A percentile compares a stretch with the other conserved stretches of the same genome.
Evolutionary conservation across 106 monocot species (phyloP).

Genomic region (Dactylorhiza incarnata): DNA sequence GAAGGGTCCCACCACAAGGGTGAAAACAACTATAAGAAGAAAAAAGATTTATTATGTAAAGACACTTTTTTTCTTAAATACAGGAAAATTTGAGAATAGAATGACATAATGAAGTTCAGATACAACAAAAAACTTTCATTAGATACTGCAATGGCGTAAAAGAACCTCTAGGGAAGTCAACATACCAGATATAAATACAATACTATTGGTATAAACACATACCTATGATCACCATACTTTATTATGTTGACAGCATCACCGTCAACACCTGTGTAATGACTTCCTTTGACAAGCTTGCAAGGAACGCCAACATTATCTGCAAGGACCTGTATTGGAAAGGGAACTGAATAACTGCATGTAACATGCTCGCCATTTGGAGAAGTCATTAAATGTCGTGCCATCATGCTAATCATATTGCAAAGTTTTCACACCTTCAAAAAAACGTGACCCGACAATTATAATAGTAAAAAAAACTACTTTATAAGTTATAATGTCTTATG

Average conservation of each 20-base stretch:
- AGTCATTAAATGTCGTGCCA: background rate
- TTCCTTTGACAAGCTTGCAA: slow-evolving; percentile 93
- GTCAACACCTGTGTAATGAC: slow-evolving; percentile 92
- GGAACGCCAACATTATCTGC: slow-evolving; percentile 90
- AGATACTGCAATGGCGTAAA: background rate
- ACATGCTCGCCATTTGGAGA: background rate
- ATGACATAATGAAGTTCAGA: background rate
- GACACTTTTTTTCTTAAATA: background rate
- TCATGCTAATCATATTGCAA: background rate
- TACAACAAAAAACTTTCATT: background rate
- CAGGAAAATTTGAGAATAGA: background rate
- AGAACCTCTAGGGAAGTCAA: background rate
- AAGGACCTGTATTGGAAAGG: slow-evolving; percentile 51
- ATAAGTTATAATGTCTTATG: no score
- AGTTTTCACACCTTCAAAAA: background rate
- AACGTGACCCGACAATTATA: no score
- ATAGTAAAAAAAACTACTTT: no score
- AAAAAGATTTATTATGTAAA: background rate
- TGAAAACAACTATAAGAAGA: background rate
- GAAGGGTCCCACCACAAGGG: no score
- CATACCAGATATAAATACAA: background rate
- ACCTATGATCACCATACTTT: slow-evolving; percentile 65
- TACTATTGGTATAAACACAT: slow-evolving; percentile 2
- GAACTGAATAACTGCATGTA: background rate
- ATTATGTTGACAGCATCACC: slow-evolving; percentile 94